A percentile compares a stretch with the other conserved stretches of the same genome.
These are phyloP conservation scores for Acacia pycnantha DNA, from an alignment of 331 rosid genomes.

Conservation along the genomic window DNA sequence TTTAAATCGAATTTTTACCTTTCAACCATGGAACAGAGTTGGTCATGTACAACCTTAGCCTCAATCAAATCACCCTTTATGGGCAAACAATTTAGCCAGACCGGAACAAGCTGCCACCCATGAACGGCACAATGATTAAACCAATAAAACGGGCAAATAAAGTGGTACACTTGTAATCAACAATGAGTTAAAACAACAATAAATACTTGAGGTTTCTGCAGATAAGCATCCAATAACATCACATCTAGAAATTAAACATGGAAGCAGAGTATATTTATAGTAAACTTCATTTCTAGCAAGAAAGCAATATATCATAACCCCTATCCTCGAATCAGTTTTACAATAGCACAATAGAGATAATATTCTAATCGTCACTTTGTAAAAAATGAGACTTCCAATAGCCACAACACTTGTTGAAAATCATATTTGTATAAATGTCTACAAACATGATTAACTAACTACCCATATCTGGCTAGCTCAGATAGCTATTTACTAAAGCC, in stretches of 20 bases:
- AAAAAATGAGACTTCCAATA: not conserved
- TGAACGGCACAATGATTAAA: not conserved
- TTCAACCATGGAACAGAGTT: slow-evolving; percentile 99
- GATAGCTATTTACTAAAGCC: not conserved
- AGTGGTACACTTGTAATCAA: not conserved
- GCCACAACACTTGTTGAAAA: not conserved
- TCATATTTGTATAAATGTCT: not conserved
- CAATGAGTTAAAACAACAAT: not conserved
- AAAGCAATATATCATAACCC: not conserved
- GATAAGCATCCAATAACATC: not conserved
- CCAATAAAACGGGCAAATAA: not conserved
- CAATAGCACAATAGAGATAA: not conserved
- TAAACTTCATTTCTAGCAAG: slow-evolving; percentile 16
- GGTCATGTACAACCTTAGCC: slow-evolving; percentile 96
- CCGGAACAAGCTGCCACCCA: slow-evolving; percentile 79
- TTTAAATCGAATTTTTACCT: slow-evolving; percentile 45
- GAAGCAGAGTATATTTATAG: not conserved
- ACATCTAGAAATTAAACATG: not conserved
- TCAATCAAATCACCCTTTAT: slow-evolving; percentile 94
- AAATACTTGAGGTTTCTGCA: not conserved
- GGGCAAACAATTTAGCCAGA: slow-evolving; percentile 95
- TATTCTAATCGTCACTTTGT: not conserved
- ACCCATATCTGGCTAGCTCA: not conserved
- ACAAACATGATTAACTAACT: not conserved
- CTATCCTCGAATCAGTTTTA: not conserved